These are phyloP conservation scores for Angomonas deanei DNA, from an alignment of 208 protist species.

Conservation along the genomic window DNA sequence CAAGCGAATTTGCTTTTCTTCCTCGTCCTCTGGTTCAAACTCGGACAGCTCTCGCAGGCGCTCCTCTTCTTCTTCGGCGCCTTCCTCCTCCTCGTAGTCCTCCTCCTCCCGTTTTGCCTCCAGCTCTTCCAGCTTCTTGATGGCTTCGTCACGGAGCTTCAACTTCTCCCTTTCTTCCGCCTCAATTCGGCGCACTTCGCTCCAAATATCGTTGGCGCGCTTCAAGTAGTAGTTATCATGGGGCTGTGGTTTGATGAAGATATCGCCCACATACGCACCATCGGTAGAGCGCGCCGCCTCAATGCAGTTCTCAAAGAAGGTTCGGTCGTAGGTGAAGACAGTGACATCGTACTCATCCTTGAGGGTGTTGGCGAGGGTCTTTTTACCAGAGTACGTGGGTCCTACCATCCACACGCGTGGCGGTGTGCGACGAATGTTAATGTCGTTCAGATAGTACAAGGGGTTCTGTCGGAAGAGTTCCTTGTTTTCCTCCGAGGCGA, in stretches of 20 bases:
- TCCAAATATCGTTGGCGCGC: constrained; percentile 43
- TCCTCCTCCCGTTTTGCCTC: constrained; percentile 34
- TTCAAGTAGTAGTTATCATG: constrained; percentile 41
- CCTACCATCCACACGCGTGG: constrained; percentile 84
- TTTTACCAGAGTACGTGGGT: constrained; percentile 51
- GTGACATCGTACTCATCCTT: constrained; percentile 53
- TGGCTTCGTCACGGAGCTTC: constrained; percentile 48
- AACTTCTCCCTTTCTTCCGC: constrained; percentile 46
- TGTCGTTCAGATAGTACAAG: constrained; percentile 41
- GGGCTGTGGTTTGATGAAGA: constrained; percentile 45
- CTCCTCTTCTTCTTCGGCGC: constrained; percentile 68
- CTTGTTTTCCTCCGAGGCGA: constrained; percentile 52
- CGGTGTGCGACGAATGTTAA: constrained; percentile 39
- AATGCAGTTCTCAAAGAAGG: constrained; percentile 72
- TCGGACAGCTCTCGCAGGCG: constrained; percentile 57
- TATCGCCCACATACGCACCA: constrained; percentile 46
- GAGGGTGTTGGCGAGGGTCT: constrained; percentile 56
- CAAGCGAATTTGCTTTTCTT: constrained; percentile 71
- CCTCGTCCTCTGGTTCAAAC: constrained; percentile 84
- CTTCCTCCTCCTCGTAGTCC: constrained; percentile 44
- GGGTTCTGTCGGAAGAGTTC: constrained; percentile 63
- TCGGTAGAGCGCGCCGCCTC: constrained; percentile 48
- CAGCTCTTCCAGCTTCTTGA: constrained; percentile 48
- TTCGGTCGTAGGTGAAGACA: constrained; percentile 59
- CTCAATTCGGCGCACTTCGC: constrained; percentile 50